Base-by-base conservation (phyloP, 768 basidiomycete genomes). In the Termitomyces sp. region DNA sequence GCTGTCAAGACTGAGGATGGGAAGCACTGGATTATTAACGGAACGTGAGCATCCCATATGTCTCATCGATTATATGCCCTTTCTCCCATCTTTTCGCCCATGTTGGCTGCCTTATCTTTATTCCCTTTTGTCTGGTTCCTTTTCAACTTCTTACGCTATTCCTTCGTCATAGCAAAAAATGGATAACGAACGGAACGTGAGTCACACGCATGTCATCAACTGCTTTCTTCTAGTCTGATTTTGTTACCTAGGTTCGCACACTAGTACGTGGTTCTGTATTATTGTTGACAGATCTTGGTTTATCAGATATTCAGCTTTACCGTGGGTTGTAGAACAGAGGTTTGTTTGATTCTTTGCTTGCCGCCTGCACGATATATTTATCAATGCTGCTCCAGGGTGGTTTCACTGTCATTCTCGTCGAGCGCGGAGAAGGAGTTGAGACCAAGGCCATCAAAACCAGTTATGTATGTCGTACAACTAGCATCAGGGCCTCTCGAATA, bases 401-500 rank as follows among this genome's bases (percentile, higher is more conserved):
- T 10, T 83, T 95, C 60, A 91, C 93, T 23, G 89, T 93, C 56
- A 88, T 97, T 63, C 79, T 95, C 16, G 85, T 97, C 5, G 91
- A 93, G 66, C 84, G 93, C 18, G 78, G 80, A 7, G 89, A 90
- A 61, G 90, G 91, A 50, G 83, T 95, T 16, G 87, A 92, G 71
- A 95, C 93, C 1, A 89, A 86, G 67, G 73, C 82, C 8, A 95
- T 95, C 76, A 92, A 93, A 77, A 95, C 93, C 2, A 84, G 59
- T 67, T 79, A 78, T 64, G 78, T 77, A 58, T 30, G 63, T 61
- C 14, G 30, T 26, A 53, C 16, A 43, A 52, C 32, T 2, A 20
- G 14, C 30, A 13, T n/a, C 12, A 10, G 12, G 20, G 5, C 18
- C 30, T 23, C 16, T 12, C 50, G 30, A 18, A 16, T 18, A 2